A percentile compares a stretch with the other conserved stretches of the same genome.
phyloP scores from a whole-genome alignment of 1,284 basidiomycete species.

The Malassezia dermatis region DNA sequence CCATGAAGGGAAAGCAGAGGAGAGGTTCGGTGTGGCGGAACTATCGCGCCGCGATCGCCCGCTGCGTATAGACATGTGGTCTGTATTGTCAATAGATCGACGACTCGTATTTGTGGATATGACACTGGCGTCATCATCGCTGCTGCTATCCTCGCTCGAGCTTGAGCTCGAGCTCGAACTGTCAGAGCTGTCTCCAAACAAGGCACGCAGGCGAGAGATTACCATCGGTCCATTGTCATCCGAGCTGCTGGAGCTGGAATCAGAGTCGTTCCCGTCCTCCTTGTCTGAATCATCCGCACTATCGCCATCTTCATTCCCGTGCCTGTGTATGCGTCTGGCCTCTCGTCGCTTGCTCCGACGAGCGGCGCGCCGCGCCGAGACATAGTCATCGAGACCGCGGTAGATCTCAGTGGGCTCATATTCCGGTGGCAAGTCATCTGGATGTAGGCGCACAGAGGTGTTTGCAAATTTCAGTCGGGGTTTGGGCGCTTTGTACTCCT shows the following conservation, averaged over 20 bases:
- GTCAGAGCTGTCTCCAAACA: conserved; percentile 33
- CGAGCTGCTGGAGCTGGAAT: conserved; percentile 16
- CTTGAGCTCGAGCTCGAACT: conserved; percentile 23
- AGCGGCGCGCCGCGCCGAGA: conserved; percentile 27
- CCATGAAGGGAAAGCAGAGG: conserved; percentile 3
- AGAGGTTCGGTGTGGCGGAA: background rate
- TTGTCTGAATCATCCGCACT: background rate
- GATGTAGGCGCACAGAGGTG: conserved; percentile 28
- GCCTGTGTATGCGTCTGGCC: conserved; percentile 1
- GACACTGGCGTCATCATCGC: conserved; percentile 17
- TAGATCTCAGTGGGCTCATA: conserved; percentile 39
- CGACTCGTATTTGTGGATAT: background rate
- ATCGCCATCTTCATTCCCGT: background rate
- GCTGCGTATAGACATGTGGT: background rate
- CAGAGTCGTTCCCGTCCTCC: conserved; percentile 20
- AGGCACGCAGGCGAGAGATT: conserved; percentile 37
- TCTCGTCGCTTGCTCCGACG: conserved; percentile 18
- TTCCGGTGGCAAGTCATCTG: conserved; percentile 35
- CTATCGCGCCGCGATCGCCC: conserved; percentile 8
- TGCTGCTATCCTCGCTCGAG: conserved; percentile 10
- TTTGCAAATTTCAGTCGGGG: conserved; percentile 38
- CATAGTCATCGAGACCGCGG: conserved; percentile 38
- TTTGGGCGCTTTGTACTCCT: conserved; percentile 9
- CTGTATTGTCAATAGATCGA: background rate
- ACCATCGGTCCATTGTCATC: conserved; percentile 27